These are phyloP conservation scores for Gymnopilus junonius DNA, from an alignment of 768 basidiomycete species.

Conservation along the genomic window DNA sequence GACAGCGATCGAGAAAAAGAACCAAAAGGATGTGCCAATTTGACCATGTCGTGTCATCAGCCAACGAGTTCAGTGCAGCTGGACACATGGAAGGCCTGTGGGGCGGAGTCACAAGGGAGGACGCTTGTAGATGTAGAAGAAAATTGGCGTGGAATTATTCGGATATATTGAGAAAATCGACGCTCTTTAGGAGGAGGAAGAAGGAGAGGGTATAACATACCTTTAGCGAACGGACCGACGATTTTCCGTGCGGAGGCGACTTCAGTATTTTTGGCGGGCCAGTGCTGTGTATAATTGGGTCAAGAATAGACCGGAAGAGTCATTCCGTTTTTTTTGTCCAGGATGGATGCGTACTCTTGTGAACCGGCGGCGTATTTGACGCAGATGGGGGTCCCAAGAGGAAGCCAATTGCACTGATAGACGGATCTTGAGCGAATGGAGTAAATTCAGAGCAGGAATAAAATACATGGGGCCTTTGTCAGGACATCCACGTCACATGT, in stretches of 20 bases:
- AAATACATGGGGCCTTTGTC: not conserved
- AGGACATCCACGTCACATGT: not conserved
- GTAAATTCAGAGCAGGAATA: not conserved
- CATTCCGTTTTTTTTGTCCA: not conserved
- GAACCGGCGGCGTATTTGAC: not conserved
- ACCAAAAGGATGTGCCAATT: not conserved
- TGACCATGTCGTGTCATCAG: not conserved
- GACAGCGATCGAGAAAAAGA: not conserved
- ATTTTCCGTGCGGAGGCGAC: not conserved
- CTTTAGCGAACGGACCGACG: slow-evolving; percentile 1
- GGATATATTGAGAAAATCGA: slow-evolving; percentile 13
- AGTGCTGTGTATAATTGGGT: not conserved
- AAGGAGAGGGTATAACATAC: not conserved
- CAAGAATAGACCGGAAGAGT: not conserved
- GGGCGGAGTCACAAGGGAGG: not conserved
- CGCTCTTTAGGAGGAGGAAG: slow-evolving; percentile 13
- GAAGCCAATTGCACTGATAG: no score
- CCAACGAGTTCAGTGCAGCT: not conserved
- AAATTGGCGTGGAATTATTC: slow-evolving; percentile 16
- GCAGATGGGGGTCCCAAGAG: no score
- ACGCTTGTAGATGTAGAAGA: not conserved
- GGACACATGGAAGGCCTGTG: not conserved
- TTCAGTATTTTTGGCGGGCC: not conserved
- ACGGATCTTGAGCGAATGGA: not conserved
- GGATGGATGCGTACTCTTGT: not conserved